Evolutionary conservation across 306 rosid species (phyloP).

Genomic region (Glycine latifolia): DNA sequence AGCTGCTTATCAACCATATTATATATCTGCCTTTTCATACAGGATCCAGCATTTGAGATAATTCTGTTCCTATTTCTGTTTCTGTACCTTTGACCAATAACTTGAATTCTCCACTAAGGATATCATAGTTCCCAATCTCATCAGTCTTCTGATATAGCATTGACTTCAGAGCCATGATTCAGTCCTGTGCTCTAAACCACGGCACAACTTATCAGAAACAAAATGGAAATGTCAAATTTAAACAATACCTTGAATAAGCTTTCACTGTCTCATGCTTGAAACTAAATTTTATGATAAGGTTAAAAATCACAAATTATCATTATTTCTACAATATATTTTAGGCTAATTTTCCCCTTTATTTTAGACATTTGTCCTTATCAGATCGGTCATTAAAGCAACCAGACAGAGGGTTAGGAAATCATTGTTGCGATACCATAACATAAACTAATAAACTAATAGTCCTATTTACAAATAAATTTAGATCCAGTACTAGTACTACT

Average conservation of each 20-base stretch:
- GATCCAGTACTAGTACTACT: too few species aligned
- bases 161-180: neutral
- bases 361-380: too few species aligned
- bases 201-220: constrained; percentile 16
- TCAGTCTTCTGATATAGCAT: constrained; percentile 25
- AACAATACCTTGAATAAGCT: neutral
- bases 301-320: neutral
- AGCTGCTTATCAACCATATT: too few species aligned
- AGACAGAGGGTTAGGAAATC: too few species aligned
- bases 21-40: neutral
- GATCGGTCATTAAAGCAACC: too few species aligned
- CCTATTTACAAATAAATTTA: too few species aligned
- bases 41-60: neutral
- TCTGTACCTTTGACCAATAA: constrained; percentile 14
- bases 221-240: constrained; percentile 19
- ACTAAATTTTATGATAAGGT: neutral
- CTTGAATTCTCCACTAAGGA: constrained; percentile 38
- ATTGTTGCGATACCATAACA: neutral
- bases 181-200: constrained; percentile 9
- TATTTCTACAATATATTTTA: neutral
- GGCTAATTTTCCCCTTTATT: too few species aligned
- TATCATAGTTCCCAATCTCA: constrained; percentile 6
- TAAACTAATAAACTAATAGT: too few species aligned
- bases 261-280: neutral
- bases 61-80: constrained; percentile 26